Evolutionary conservation across 2,329 filamentous ascomycete genomes (phyloP).

Genomic region (Mollisiaceae sp.): DNA sequence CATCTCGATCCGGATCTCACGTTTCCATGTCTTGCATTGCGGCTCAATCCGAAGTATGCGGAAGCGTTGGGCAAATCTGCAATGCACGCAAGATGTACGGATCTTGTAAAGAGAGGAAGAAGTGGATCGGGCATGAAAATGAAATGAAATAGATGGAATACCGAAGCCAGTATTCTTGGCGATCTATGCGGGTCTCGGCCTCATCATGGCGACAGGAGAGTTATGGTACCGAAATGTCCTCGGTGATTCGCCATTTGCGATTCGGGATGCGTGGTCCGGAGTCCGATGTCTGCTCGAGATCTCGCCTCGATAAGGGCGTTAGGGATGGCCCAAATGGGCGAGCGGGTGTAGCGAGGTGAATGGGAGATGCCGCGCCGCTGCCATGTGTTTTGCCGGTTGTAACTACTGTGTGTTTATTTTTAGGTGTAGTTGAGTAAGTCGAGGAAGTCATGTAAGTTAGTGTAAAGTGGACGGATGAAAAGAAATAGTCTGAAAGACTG

Average conservation of each 20-base stretch:
- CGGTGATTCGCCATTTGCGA: not conserved
- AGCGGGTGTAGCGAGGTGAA: no score
- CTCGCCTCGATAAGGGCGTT: no score
- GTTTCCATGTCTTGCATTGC: not conserved
- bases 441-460: not conserved
- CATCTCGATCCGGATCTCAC: not conserved
- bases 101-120: not conserved
- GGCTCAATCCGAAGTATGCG: not conserved
- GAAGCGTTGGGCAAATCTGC: not conserved
- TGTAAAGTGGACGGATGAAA: not conserved
- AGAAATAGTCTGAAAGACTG: not conserved
- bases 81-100: not conserved
- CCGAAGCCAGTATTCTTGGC: constrained; percentile 2
- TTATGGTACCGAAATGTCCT: not conserved
- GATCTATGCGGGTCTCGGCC: not conserved
- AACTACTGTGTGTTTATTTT: not conserved
- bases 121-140: not conserved
- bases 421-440: not conserved
- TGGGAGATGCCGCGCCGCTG: not conserved
- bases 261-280: not conserved
- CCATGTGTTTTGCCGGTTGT: not conserved
- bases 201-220: not conserved
- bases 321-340: no score
- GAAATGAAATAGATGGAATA: not conserved
- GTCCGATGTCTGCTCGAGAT: not conserved